Conservation (phyloP, 2,329 filamentous ascomycete species). For the Lachnellula willkommii region DNA sequence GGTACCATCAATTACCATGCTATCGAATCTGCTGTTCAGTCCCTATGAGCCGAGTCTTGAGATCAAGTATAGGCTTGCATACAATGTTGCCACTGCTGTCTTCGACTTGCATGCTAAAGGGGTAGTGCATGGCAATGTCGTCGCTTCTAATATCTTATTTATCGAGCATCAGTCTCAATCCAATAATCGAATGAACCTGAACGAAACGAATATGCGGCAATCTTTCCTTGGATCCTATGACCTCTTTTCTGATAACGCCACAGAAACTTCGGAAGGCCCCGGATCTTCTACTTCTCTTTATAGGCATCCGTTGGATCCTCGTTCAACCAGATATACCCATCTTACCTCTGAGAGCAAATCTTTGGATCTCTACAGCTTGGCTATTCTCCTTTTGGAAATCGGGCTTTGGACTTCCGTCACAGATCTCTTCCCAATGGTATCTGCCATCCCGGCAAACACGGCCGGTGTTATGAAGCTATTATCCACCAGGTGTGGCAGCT, state of each 20-base stretch:
- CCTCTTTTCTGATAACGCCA: slow-evolving; percentile 52
- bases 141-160: slow-evolving; percentile 63
- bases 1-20: slow-evolving; percentile 38
- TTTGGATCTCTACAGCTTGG: slow-evolving; percentile 67
- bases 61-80: slow-evolving; percentile 68
- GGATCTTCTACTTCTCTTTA: slow-evolving; percentile 35
- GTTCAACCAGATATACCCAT: slow-evolving; percentile 44
- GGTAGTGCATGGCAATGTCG: slow-evolving; percentile 65
- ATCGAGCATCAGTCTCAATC: slow-evolving; percentile 35
- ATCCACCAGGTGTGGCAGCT: slow-evolving; percentile 57
- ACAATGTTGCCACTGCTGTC: slow-evolving; percentile 66
- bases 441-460: slow-evolving; percentile 24
- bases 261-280: slow-evolving; percentile 18
- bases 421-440: slow-evolving; percentile 26
- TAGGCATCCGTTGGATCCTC: slow-evolving; percentile 61
- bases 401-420: slow-evolving; percentile 66
- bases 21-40: slow-evolving; percentile 47
- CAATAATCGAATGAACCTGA: slow-evolving; percentile 19
- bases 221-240: slow-evolving; percentile 72
- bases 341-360: slow-evolving; percentile 52
- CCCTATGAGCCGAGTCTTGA: slow-evolving; percentile 63
- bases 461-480: slow-evolving; percentile 25
- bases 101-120: slow-evolving; percentile 67
- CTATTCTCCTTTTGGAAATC: slow-evolving; percentile 67
- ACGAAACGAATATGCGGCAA: slow-evolving; percentile 54